Evolutionary conservation across 208 protist species (phyloP), one percentile per base, ranked within the genome.

Genomic region (Trypanosoma boissoni): DNA sequence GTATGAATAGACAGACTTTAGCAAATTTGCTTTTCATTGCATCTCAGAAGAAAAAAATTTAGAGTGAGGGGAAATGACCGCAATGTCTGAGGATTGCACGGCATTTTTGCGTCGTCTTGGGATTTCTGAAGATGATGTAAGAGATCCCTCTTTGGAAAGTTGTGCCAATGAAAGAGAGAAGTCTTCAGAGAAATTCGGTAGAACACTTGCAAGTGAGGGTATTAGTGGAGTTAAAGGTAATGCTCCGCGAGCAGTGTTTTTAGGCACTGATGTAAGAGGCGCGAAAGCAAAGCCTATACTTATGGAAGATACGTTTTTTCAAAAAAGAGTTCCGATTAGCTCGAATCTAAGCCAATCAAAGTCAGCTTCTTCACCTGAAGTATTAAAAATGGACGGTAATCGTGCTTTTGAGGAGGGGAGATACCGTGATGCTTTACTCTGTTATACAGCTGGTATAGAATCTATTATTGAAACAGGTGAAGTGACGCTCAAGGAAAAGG

Each of bases 341-440:
- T 48, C 48, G 3, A 26, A 20, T 21, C 58, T 14, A 54, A 41
- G 26, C 28, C 7, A 32, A 9, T 31, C 53, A 51, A 41, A 10
- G 2, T 55, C 21, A 1, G 46, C 36, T 4, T 32, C 41, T 28
- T 63, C 73, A 42, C 42, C 74, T 23, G 87, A 91, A 51, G 59
- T 87, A 9, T 39, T 90, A n/a, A 96, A 96, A 65, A 48, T 58
- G 10, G 44, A 75, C n/a, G 96, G 96, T 49, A 98, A 98, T 70
- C 46, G 64, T 14, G 86, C 89, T 16, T 97, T 97, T 65, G 77
- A 92, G 63, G 51, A 61, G 2, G 86, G 87, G 8, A 61, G 78
- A 5, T 97, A 91, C 48, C 14, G 64, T 26, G 69, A 90, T 62
- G 92, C 96, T 1, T 64, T 97, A 2, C 32, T 57, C 21, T 64